Evolutionary conservation across 2,329 filamentous ascomycete species (phyloP).

Genomic region (Acephala macrosclerotiorum): DNA sequence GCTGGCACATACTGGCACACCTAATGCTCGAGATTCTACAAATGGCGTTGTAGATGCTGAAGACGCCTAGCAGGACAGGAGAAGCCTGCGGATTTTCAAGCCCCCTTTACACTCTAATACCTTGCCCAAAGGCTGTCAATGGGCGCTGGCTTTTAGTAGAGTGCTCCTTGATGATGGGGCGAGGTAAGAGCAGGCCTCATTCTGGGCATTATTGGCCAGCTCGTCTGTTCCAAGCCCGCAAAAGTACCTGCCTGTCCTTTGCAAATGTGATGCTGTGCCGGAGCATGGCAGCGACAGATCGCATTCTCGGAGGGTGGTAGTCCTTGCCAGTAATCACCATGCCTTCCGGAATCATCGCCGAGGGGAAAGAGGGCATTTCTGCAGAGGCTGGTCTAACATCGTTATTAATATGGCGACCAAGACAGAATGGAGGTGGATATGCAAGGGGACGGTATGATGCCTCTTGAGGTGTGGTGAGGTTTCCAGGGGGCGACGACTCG

Average conservation of each 20-base stretch:
- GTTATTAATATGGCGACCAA: slow-evolving; percentile 1
- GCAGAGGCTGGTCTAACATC: not conserved
- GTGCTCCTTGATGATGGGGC: not conserved
- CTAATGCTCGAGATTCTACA: slow-evolving; percentile 4
- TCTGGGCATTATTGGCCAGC: slow-evolving; percentile 10
- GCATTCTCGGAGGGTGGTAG: slow-evolving; percentile 3
- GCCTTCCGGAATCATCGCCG: not conserved
- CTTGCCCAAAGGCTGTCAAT: slow-evolving; percentile 3
- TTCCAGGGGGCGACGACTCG: not conserved
- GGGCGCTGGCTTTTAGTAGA: not conserved
- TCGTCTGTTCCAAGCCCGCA: slow-evolving; percentile 5
- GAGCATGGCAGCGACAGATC: slow-evolving; percentile 1
- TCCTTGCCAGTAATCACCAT: not conserved
- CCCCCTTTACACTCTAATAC: not conserved
- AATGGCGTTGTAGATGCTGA: slow-evolving; percentile 13
- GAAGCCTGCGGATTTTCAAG: slow-evolving; percentile 3
- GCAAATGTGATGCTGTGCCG: slow-evolving; percentile 3
- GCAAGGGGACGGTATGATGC: not conserved
- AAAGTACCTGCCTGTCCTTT: not conserved
- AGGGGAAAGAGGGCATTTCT: not conserved
- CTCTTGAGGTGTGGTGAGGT: slow-evolving; percentile 4
- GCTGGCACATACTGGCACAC: slow-evolving; percentile 12
- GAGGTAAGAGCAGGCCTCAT: not conserved
- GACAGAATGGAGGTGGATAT: not conserved
- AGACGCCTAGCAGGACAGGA: not conserved